Evolutionary conservation across 352 stramenopile genomes (phyloP).

Genomic region (Phytopythium chamaehyphon): DNA sequence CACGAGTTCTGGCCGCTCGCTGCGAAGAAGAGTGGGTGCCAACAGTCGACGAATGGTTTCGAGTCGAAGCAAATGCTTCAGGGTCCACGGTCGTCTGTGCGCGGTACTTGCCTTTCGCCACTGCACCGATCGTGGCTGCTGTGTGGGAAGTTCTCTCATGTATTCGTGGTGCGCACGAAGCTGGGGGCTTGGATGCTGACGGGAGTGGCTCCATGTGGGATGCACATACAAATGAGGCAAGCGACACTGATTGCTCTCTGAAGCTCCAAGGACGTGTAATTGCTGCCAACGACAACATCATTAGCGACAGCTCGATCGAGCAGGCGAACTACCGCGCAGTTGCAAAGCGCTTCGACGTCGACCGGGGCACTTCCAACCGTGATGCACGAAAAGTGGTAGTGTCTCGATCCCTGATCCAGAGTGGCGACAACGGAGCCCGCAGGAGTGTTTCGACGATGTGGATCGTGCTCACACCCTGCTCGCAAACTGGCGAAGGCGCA

Average conservation of each 20-base stretch:
- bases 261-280: neutral
- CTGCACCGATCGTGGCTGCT: neutral
- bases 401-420: neutral
- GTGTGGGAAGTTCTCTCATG: neutral
- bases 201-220: neutral
- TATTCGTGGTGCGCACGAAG: neutral
- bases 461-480: neutral
- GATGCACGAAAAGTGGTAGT: neutral
- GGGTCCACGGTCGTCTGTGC: neutral
- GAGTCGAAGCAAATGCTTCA: neutral
- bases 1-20: neutral
- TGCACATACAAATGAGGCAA: neutral
- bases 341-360: neutral
- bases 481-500: neutral
- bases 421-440: neutral
- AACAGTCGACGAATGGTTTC: neutral
- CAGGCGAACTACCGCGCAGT: neutral
- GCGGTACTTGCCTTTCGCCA: neutral
- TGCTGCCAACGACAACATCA: neutral
- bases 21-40: neutral
- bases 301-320: no score
- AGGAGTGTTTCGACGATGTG: neutral
- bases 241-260: neutral
- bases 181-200: neutral
- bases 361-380: neutral